Conservation (phyloP, 495 filamentous ascomycete species). For the Trichocladium antarcticum region DNA sequence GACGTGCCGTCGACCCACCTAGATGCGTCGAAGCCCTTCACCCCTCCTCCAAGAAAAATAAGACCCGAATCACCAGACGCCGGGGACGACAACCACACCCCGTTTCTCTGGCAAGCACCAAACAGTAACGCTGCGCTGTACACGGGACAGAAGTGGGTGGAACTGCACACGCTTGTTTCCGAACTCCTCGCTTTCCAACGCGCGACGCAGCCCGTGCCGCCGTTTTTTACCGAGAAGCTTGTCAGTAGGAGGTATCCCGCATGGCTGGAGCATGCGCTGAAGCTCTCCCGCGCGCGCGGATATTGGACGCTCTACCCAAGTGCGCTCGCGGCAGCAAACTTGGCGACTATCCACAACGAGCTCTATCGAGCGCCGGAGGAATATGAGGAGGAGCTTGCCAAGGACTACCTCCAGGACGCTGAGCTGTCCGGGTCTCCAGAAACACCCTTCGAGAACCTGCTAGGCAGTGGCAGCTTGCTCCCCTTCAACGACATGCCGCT, state of each 20-base stretch:
- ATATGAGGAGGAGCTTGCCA: conserved; percentile 31
- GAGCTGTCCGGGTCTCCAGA: conserved; percentile 8
- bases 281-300: conserved; percentile 57
- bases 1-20: conserved; percentile 56
- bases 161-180: conserved; percentile 64
- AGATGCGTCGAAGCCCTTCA: conserved; percentile 43
- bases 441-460: conserved; percentile 31
- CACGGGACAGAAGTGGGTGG: conserved; percentile 72
- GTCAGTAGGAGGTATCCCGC: conserved; percentile 55
- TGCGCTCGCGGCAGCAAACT: conserved; percentile 33
- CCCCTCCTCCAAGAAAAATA: conserved; percentile 34
- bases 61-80: conserved; percentile 12
- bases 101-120: conserved; percentile 74
- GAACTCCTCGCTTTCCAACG: conserved; percentile 41
- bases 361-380: conserved; percentile 62
- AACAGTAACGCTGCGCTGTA: conserved; percentile 69
- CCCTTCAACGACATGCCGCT: conserved; percentile 31
- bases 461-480: conserved; percentile 24
- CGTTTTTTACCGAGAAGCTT: conserved; percentile 35
- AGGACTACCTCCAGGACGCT: background rate
- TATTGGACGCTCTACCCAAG: conserved; percentile 69
- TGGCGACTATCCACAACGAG: conserved; percentile 65
- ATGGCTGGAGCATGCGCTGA: conserved; percentile 66
- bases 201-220: conserved; percentile 12
- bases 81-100: conserved; percentile 27